phyloP scores from a whole-genome alignment of 2,329 filamentous ascomycete genomes.

The Grosmannia huntii region DNA sequence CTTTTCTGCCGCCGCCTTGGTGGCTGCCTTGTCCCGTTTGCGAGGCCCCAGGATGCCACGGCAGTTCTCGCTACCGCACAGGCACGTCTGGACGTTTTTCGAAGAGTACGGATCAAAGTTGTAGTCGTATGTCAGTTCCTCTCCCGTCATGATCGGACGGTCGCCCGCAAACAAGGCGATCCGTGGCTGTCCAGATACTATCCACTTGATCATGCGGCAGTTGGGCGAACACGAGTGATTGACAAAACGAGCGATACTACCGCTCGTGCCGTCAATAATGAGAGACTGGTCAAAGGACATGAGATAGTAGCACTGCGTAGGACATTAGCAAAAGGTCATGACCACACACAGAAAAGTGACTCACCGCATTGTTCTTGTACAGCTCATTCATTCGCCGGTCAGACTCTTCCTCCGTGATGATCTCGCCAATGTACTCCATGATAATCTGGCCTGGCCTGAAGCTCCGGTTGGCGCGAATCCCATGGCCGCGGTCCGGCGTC shows the following conservation, averaged over 20 bases:
- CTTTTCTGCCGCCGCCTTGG: conserved; percentile 4
- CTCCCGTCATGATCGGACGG: conserved; percentile 79
- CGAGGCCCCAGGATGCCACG: conserved; percentile 51
- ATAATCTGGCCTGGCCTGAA: conserved; percentile 91
- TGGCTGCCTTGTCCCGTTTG: conserved; percentile 29
- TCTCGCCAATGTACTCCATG: conserved; percentile 95
- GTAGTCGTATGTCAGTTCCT: conserved; percentile 92
- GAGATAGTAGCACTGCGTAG: conserved; percentile 75
- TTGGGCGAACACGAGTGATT: conserved; percentile 97
- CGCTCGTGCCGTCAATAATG: conserved; percentile 94
- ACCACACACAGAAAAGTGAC: conserved; percentile 16
- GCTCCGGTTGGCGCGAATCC: conserved; percentile 77
- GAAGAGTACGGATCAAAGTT: conserved; percentile 58
- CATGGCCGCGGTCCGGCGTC: conserved; percentile 77
- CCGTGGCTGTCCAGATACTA: conserved; percentile 80
- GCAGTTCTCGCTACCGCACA: conserved; percentile 51
- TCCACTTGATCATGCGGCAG: conserved; percentile 97
- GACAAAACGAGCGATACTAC: conserved; percentile 92
- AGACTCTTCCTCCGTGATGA: conserved; percentile 89
- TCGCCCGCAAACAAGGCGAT: conserved; percentile 96
- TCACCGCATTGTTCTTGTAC: conserved; percentile 86
- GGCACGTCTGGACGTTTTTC: conserved; percentile 55
- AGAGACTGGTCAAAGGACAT: conserved; percentile 99
- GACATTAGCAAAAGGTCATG: conserved; percentile 2
- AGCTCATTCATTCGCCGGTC: conserved; percentile 85